Base-by-base conservation (phyloP, 78 protist genomes). In the Cavenderia fasciculata region DNA sequence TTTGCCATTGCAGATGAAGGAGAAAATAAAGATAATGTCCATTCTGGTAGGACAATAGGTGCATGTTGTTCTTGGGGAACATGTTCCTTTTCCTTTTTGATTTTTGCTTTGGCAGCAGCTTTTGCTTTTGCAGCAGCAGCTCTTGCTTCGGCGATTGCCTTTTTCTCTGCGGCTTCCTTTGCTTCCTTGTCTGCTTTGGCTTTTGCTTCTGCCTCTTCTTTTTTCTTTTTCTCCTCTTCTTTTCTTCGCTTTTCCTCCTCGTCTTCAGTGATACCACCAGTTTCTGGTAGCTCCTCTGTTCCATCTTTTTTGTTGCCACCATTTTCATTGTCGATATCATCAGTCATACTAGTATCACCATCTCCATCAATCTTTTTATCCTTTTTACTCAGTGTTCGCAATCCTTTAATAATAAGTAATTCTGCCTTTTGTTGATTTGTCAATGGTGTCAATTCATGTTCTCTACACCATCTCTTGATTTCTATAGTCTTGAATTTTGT, bases 391-490 rank as follows among this genome's bases (percentile, higher is more conserved):
- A 4, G 27, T 56, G 7, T 56, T 11, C 10, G 7, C 14, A 56
- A 4, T n/a, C 41, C 63, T 27, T 63, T 40, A 11, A 38, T 27
- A 8, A 40, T 38, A 11, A 63, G 47, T 7, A 63, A 33, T 6
- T 34, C 10, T 38, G 34, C 47, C 34, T 52, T 52, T 38, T 65
- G 74, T 29, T 19, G 14, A 25, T 25, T 43, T 36, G 87, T 65
- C 61, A 78, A 21, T 44, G 89, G 89, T 40, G 77, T 68, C 2
- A 29, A 43, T 33, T 71, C 43, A 43, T 82, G 59, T 2, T 34
- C 46, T 56, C 59, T 66, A 41, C 75, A 68, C 89, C 89, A 82
- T 16, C 56, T 68, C n/a, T 68, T 68, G 2, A 68, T 57, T 29
- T 36, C 43, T 10, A 21, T 25, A 7, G 68, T 10, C 21, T 40